phyloP scores from a whole-genome alignment of 1,284 basidiomycete genomes.

The Marasmius sp. region DNA sequence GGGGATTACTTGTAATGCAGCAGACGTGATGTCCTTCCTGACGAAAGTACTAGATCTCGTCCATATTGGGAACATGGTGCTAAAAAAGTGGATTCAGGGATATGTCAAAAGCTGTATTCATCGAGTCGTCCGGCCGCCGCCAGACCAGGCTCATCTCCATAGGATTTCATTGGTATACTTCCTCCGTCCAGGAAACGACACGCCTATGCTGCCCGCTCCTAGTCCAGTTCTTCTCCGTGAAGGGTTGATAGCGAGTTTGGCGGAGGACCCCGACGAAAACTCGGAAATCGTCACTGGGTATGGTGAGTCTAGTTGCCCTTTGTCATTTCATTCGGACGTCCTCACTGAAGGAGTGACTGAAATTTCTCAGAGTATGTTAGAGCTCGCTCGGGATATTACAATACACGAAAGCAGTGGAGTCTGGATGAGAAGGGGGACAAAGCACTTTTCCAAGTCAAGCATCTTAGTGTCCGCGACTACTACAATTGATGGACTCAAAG shows the following conservation, averaged over 20 bases:
- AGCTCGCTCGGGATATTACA: slow-evolving; percentile 17
- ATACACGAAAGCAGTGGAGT: slow-evolving; percentile 13
- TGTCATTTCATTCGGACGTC: no score
- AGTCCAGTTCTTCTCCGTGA: slow-evolving; percentile 26
- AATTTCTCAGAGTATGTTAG: slow-evolving; percentile 16
- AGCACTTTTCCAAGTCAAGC: slow-evolving; percentile 15
- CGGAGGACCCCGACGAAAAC: slow-evolving; percentile 8
- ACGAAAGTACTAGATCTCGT: slow-evolving; percentile 14
- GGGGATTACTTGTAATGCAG: slow-evolving; percentile 8
- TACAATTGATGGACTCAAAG: slow-evolving; percentile 8
- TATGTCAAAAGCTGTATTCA: slow-evolving; percentile 47
- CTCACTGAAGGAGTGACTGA: no score
- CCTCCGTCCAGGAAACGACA: slow-evolving; percentile 21
- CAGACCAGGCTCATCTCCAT: slow-evolving; percentile 37
- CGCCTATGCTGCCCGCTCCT: slow-evolving; percentile 19
- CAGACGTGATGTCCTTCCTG: slow-evolving; percentile 19
- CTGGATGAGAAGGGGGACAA: slow-evolving; percentile 3
- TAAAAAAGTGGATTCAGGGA: slow-evolving; percentile 9
- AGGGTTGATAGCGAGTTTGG: slow-evolving; percentile 17
- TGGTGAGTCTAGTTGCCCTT: slow-evolving; percentile 5
- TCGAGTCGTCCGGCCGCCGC: slow-evolving; percentile 47
- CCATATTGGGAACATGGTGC: no score
- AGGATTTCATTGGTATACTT: slow-evolving; percentile 26
- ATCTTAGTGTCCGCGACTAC: slow-evolving; percentile 15
- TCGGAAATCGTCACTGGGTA: slow-evolving; percentile 14